These are phyloP conservation scores for Pelargonium myrrhifolium DNA, from an alignment of 441 rosid genomes.

Conservation along the genomic window DNA sequence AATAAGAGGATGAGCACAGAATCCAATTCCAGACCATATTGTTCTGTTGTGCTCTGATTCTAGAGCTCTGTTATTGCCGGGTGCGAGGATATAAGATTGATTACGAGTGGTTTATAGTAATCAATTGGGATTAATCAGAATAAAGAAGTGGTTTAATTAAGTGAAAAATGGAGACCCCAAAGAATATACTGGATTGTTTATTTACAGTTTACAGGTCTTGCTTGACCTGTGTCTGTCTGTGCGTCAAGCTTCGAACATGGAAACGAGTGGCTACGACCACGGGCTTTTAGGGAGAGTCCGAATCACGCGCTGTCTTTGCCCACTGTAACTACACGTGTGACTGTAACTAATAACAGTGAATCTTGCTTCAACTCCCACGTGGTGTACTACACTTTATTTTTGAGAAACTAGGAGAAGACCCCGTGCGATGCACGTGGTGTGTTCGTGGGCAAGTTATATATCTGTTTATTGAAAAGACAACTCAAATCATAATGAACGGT, in stretches of 20 bases:
- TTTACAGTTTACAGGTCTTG: no score
- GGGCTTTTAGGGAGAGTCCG: neutral
- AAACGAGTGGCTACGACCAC: neutral
- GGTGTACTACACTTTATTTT: no score
- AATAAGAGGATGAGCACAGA: neutral
- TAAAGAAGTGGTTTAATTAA: neutral
- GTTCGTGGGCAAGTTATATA: no score
- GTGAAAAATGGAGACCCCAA: neutral
- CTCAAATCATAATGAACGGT: no score
- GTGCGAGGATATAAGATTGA: no score
- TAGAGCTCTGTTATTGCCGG: neutral
- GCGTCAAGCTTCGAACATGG: neutral
- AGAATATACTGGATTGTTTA: neutral
- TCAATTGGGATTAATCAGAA: conserved; percentile 3
- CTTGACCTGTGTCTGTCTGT: no score
- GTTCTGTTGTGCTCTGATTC: conserved; percentile 1
- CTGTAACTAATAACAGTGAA: no score
- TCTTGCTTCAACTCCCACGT: no score
- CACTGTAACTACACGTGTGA: no score
- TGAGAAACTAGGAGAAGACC: no score
- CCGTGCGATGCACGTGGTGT: no score
- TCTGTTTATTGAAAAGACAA: no score
- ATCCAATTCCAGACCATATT: conserved; percentile 5
- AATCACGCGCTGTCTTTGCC: neutral
- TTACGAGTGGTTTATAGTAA: neutral